Evolutionary conservation across 768 basidiomycete genomes (phyloP), one percentile per base, ranked within the genome.

Genomic region (Lactarius sanguifluus): DNA sequence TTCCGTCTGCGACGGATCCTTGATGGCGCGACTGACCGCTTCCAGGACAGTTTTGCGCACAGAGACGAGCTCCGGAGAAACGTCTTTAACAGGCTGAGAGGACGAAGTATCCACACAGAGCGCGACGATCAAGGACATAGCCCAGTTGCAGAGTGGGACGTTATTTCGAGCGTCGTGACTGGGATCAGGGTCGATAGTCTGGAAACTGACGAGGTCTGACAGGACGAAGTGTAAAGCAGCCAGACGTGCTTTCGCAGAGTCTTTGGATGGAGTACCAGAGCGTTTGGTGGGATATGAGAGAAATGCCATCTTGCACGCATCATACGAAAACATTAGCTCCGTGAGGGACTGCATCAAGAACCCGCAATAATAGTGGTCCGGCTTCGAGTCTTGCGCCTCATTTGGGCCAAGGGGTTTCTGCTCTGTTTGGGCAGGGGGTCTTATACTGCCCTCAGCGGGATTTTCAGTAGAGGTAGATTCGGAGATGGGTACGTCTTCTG

Each of bases 11-110:
- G 83, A 78, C 5, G 84, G 78, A 52, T 99, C 97, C 73, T 94
- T 95, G 79, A 97, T 86, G 9, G 90, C 85, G 62, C 89, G 90
- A 70, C 87, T 89, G 63, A 98, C 83, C 3, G 91, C 88, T 71
- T 99, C 97, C 45, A 99, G 81, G 3, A 98, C 90, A 67, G 89
- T 89, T 77, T 94, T 95, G 54, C 97, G 89, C n/a, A 94, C 89
- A n/a, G 86, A 83, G n/a, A 90, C 81, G 55, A 98, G 80, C 64
- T 97, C 93, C 5, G 82, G 68, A 3, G 92, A 84, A 13, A 90
- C 80, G 36, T 94, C 94, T 76, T 94, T 96, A 62, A 82, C 74
- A 57, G 91, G 91, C 40, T 83, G 81, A 20, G 80, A 77, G 3
- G 85, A 78, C 2, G 86, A 82, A 5, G 86, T 88, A 73, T 98